Percentiles rank a stretch among this genome's conserved stretches.
Evolutionary conservation across 169 alveolate species (phyloP).

Genomic region (Cyclospora cayetanensis): DNA sequence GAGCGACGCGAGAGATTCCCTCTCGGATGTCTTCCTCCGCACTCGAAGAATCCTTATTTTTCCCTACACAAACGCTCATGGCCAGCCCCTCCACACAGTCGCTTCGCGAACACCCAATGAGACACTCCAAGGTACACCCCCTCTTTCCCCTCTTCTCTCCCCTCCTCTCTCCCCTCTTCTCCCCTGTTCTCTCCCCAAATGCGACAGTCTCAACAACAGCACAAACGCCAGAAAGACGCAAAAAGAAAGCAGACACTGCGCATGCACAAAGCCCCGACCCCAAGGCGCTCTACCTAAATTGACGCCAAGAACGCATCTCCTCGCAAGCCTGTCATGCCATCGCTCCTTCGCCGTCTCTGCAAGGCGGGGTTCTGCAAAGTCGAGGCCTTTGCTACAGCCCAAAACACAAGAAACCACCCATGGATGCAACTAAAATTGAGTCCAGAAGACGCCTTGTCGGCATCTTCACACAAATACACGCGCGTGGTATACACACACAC

Average conservation of each 20-base stretch:
- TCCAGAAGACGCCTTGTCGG: background rate
- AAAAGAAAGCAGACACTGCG: too few species aligned
- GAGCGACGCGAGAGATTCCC: slow-evolving; percentile 79
- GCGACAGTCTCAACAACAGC: too few species aligned
- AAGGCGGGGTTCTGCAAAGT: slow-evolving; percentile 79
- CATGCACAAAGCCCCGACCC: too few species aligned
- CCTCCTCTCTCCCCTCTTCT: too few species aligned
- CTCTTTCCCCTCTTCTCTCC: too few species aligned
- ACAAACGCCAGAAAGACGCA: too few species aligned
- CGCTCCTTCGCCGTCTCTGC: slow-evolving; percentile 76
- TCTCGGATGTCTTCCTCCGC: slow-evolving; percentile 79
- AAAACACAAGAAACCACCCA: background rate
- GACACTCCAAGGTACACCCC: too few species aligned
- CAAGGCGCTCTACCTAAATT: slow-evolving; percentile 88
- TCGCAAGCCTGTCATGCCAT: slow-evolving; percentile 79
- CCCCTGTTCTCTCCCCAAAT: too few species aligned
- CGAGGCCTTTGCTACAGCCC: slow-evolving; percentile 80
- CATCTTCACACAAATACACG: too few species aligned
- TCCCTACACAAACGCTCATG: slow-evolving; percentile 47
- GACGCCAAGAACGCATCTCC: slow-evolving; percentile 84
- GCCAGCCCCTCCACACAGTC: too few species aligned
- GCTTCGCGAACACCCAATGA: too few species aligned
- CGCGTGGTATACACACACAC: too few species aligned
- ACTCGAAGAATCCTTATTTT: slow-evolving; percentile 80
- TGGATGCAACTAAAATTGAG: background rate